These are phyloP conservation scores for Clavispora vitiphila DNA, from an alignment of 805 yeast species.

Conservation along the genomic window DNA sequence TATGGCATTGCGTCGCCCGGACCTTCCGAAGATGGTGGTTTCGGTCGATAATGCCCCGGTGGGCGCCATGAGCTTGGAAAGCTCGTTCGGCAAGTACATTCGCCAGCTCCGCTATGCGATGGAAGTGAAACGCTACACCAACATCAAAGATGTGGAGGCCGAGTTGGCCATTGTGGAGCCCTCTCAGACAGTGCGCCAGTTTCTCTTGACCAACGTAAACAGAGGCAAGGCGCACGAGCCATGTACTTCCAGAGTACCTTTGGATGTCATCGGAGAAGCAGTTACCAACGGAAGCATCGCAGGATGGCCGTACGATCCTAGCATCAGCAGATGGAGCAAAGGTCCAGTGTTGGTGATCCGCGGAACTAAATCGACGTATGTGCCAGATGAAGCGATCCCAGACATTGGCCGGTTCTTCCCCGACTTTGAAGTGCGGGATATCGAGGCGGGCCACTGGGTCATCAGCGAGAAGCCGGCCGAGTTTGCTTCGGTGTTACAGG, in stretches of 20 bases:
- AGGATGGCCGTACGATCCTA: conserved; percentile 68
- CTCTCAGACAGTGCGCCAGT: conserved; percentile 60
- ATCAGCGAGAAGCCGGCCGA: conserved; percentile 81
- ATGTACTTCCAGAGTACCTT: conserved; percentile 59
- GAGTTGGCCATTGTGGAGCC: conserved; percentile 60
- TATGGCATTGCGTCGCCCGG: conserved; percentile 62
- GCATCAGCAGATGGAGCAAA: conserved; percentile 44
- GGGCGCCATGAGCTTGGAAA: conserved; percentile 46
- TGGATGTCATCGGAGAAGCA: conserved; percentile 60
- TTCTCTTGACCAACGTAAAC: conserved; percentile 65
- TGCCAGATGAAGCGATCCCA: conserved; percentile 76
- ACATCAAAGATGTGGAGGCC: conserved; percentile 63
- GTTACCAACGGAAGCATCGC: conserved; percentile 64
- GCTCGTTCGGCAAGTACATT: conserved; percentile 63
- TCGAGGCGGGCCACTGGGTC: conserved; percentile 91
- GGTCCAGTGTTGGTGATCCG: conserved; percentile 77
- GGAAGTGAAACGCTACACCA: conserved; percentile 39
- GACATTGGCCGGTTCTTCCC: conserved; percentile 78
- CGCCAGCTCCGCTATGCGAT: conserved; percentile 55
- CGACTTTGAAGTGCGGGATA: conserved; percentile 61
- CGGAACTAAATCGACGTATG: conserved; percentile 70
- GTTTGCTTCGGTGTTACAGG: conserved; percentile 57
- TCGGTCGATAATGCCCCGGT: conserved; percentile 91
- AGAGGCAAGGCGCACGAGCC: conserved; percentile 37
- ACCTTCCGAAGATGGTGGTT: conserved; percentile 55